Percentiles rank a stretch among this genome's conserved stretches.
These are phyloP conservation scores for Colletotrichum sp. DNA, from an alignment of 2,329 filamentous ascomycete genomes.

Conservation along the genomic window DNA sequence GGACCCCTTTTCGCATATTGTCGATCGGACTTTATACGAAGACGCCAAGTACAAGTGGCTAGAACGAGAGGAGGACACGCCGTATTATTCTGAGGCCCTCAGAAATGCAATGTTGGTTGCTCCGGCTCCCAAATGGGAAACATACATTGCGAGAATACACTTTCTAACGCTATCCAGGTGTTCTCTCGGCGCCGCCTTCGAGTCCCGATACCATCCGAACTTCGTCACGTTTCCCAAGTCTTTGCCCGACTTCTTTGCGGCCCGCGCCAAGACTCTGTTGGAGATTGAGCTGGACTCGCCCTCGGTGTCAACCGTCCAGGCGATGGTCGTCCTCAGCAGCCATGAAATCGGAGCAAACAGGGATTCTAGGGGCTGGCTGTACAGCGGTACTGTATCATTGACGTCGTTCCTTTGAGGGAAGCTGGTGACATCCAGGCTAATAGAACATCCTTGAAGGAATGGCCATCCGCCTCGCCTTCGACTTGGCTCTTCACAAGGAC, in stretches of 20 bases:
- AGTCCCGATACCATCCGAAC: slow-evolving; percentile 44
- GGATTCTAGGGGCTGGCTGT: slow-evolving; percentile 30
- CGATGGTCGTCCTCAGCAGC: slow-evolving; percentile 29
- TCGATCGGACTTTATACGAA: slow-evolving; percentile 27
- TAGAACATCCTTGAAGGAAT: slow-evolving; percentile 28
- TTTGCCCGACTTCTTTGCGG: slow-evolving; percentile 32
- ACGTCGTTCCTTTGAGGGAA: neutral
- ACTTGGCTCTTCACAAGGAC: slow-evolving; percentile 30
- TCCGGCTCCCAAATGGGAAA: neutral
- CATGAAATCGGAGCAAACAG: slow-evolving; percentile 30
- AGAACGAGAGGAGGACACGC: slow-evolving; percentile 22
- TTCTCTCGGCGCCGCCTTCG: slow-evolving; percentile 46
- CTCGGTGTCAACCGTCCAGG: slow-evolving; percentile 29
- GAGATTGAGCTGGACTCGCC: slow-evolving; percentile 31
- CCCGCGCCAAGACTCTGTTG: slow-evolving; percentile 28
- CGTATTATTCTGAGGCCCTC: slow-evolving; percentile 32
- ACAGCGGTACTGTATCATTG: slow-evolving; percentile 24
- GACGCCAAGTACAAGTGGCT: slow-evolving; percentile 17
- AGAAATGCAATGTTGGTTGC: slow-evolving; percentile 30
- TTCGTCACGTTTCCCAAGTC: slow-evolving; percentile 38
- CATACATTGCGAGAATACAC: neutral
- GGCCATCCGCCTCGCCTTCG: slow-evolving; percentile 30
- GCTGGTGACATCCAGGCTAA: neutral
- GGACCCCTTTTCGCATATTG: slow-evolving; percentile 27
- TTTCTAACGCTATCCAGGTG: slow-evolving; percentile 32